A percentile compares a stretch with the other conserved stretches of the same genome.
Evolutionary conservation across 169 alveolate genomes (phyloP).

Genomic region (Plasmodium fragile): DNA sequence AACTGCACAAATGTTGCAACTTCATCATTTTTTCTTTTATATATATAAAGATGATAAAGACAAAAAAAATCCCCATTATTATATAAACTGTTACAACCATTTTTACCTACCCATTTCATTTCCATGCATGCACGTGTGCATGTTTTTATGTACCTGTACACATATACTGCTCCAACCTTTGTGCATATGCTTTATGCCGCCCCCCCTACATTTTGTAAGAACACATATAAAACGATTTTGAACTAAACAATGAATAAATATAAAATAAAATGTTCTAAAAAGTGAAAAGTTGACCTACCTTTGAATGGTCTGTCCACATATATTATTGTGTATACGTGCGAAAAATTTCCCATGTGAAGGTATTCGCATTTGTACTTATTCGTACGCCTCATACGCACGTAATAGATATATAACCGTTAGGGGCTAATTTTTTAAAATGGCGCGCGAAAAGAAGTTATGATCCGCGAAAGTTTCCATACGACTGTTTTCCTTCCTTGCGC

Average conservation of each 20-base stretch:
- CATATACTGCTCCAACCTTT: neutral
- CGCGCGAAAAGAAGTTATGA: neutral
- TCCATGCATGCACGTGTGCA: neutral
- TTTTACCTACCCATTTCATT: neutral
- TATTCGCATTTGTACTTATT: neutral
- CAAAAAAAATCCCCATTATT: neutral
- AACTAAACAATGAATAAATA: neutral
- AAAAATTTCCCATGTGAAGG: neutral
- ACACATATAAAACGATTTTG: constrained; percentile 2
- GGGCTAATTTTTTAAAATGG: neutral
- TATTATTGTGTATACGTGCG: neutral
- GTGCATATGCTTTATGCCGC: neutral
- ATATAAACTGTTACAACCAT: no score
- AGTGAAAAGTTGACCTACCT: neutral
- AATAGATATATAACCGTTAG: neutral
- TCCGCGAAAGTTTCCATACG: neutral
- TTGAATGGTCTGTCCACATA: neutral
- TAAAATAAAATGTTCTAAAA: neutral
- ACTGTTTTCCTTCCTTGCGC: neutral
- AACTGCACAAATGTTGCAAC: neutral
- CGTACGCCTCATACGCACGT: neutral
- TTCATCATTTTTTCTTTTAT: constrained; percentile 2
- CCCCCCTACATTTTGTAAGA: neutral
- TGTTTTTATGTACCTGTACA: neutral
- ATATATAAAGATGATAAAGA: neutral